phyloP scores from a whole-genome alignment of 2,329 filamentous ascomycete genomes.

The Aspergillus arachidicola region DNA sequence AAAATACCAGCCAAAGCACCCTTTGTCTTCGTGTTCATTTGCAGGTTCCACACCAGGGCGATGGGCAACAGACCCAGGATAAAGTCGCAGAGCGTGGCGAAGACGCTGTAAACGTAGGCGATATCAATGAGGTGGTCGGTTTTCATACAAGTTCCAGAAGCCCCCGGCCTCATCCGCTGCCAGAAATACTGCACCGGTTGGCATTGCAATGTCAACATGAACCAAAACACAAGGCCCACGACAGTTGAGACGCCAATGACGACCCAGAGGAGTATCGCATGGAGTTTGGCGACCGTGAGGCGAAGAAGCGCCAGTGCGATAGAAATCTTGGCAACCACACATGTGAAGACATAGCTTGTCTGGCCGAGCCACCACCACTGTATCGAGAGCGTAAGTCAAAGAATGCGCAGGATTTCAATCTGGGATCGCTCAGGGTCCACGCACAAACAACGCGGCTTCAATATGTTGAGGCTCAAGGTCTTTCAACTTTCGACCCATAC shows the following conservation, averaged over 20 bases:
- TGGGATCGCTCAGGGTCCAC: constrained; percentile 9
- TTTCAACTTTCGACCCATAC: constrained; percentile 30
- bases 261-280: constrained; percentile 49
- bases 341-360: constrained; percentile 55
- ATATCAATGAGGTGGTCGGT: constrained; percentile 33
- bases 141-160: constrained; percentile 19
- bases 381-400: background rate
- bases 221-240: constrained; percentile 53
- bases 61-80: constrained; percentile 57
- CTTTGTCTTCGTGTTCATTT: constrained; percentile 58
- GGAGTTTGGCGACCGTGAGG: constrained; percentile 49
- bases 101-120: constrained; percentile 56
- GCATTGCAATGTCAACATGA: constrained; percentile 58
- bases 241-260: constrained; percentile 51
- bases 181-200: constrained; percentile 56
- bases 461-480: constrained; percentile 24
- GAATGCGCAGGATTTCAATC: background rate
- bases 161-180: constrained; percentile 33
- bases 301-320: constrained; percentile 59
- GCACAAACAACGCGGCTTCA: constrained; percentile 38
- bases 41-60: constrained; percentile 57
- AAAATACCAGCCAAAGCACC: constrained; percentile 56
- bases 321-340: constrained; percentile 53
- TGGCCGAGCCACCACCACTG: constrained; percentile 60
- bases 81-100: constrained; percentile 53